Percentiles rank a stretch among this genome's conserved stretches.
phyloP scores from a whole-genome alignment of 345 rosid genomes.

The Eucalyptus caleyi region DNA sequence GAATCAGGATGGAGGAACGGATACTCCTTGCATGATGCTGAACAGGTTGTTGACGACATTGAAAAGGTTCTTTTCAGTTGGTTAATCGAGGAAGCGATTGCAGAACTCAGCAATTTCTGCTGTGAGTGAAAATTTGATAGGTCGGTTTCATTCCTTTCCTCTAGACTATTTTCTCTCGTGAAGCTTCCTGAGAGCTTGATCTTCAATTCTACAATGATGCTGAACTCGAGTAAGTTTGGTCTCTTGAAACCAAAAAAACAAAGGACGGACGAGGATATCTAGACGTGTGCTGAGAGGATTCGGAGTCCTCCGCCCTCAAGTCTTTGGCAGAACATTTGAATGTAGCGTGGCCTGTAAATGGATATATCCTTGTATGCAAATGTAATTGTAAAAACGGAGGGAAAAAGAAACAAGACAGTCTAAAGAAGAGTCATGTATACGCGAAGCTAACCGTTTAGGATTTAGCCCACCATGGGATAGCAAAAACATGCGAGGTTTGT shows the following conservation, averaged over 20 bases:
- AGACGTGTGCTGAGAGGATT: not conserved
- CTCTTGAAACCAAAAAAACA: not conserved
- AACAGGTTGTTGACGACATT: slow-evolving; percentile 36
- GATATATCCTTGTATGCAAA: not conserved
- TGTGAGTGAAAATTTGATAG: not conserved
- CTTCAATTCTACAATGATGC: not conserved
- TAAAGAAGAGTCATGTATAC: not conserved
- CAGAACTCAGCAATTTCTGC: not conserved
- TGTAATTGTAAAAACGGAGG: not conserved
- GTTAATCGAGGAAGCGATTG: slow-evolving; percentile 45
- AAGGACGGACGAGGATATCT: not conserved
- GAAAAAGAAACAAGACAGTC: not conserved
- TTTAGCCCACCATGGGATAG: not conserved
- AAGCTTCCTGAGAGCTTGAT: not conserved
- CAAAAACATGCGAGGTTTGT: not conserved
- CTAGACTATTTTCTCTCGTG: not conserved
- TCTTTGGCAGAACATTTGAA: not conserved
- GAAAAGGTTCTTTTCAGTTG: slow-evolving; percentile 40
- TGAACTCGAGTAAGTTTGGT: not conserved
- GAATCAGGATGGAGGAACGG: slow-evolving; percentile 68
- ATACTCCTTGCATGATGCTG: slow-evolving; percentile 36
- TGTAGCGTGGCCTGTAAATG: not conserved
- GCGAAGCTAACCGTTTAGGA: not conserved
- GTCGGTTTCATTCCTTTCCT: not conserved
- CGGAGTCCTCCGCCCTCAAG: not conserved